Conservation (phyloP, 441 rosid species). For the Geranium incanum region DNA sequence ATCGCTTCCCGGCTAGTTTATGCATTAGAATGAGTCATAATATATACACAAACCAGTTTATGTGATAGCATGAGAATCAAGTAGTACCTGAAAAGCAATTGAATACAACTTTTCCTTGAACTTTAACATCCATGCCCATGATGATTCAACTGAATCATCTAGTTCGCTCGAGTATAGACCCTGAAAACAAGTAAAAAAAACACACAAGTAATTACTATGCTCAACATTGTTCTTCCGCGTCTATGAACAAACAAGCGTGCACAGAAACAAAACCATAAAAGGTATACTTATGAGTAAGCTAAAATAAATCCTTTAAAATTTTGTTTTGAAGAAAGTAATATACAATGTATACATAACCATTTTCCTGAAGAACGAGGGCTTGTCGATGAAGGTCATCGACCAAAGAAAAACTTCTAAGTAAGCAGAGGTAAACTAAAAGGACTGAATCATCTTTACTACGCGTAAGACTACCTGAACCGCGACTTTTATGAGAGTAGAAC, state of each 20-base stretch:
- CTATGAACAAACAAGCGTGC: background rate
- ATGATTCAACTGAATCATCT: slow-evolving; percentile 58
- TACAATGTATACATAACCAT: background rate
- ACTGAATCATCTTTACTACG: background rate
- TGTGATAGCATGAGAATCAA: slow-evolving; percentile 14
- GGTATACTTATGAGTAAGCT: background rate
- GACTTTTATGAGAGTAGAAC: slow-evolving; percentile 49
- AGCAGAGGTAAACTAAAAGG: background rate
- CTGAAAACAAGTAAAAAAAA: slow-evolving; percentile 31
- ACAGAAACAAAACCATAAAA: background rate
- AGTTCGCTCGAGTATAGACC: slow-evolving; percentile 65
- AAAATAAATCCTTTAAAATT: background rate
- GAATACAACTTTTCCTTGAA: slow-evolving; percentile 81
- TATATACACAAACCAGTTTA: slow-evolving; percentile 15
- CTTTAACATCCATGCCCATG: slow-evolving; percentile 79
- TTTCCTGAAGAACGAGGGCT: background rate
- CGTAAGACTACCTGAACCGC: slow-evolving; percentile 52
- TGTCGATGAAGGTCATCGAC: background rate
- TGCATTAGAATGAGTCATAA: slow-evolving; percentile 30
- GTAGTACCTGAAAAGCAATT: slow-evolving; percentile 67
- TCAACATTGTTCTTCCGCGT: background rate
- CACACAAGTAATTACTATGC: slow-evolving; percentile 12
- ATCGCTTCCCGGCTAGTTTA: slow-evolving; percentile 67
- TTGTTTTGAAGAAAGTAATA: background rate
- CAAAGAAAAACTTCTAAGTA: background rate